Evolutionary conservation across 2,329 filamentous ascomycete genomes (phyloP), one percentile per base, ranked within the genome.

Genomic region (Alternaria tenuissima): DNA sequence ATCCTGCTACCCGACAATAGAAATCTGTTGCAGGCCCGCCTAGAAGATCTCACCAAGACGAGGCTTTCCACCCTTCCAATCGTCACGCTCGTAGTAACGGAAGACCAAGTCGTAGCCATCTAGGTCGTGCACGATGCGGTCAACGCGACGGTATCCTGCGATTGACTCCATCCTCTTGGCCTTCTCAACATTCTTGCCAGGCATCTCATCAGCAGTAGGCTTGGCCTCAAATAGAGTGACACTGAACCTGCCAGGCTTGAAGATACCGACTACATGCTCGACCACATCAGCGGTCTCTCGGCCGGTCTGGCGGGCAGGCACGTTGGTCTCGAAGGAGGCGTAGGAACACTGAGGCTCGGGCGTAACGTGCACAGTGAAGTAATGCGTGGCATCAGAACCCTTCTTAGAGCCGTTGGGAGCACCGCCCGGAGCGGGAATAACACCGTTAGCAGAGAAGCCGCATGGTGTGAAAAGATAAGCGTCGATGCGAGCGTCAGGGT

Each of bases 311-410:
- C 89, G 89, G 26, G 93, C 91, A 1, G 95, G 95, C 4, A 99
- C 94, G 71, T 98, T 99, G 68, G 95, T 98, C 84, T 99, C 95
- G 76, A 99, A 99, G 2, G 93, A 97, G 36, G 95, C 95, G 78
- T 96, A 99, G 5, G 94, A 97, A 84, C 94, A 99, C 73, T 97
- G 89, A 14, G 94, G 93, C 84, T 99, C 95, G 0, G 95, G 95
- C 0, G 95, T 99, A 67, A 99, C 95, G 76, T 99, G 95, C 24
- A 99, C 95, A 1, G 94, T 99, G 81, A 97, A 99, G 82, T 99
- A 99, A 81, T 98, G 93, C 1, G 76, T 78, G 12, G 74, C 72
- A 47, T 78, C 74, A 7, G 75, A 78, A 42, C 74, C 72, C 42
- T 76, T 77, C 61, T 80, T 83, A 34, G 81, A 75, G 22, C 74